Conservation (phyloP, 495 filamentous ascomycete species). For the Penicillium samsonianum region DNA sequence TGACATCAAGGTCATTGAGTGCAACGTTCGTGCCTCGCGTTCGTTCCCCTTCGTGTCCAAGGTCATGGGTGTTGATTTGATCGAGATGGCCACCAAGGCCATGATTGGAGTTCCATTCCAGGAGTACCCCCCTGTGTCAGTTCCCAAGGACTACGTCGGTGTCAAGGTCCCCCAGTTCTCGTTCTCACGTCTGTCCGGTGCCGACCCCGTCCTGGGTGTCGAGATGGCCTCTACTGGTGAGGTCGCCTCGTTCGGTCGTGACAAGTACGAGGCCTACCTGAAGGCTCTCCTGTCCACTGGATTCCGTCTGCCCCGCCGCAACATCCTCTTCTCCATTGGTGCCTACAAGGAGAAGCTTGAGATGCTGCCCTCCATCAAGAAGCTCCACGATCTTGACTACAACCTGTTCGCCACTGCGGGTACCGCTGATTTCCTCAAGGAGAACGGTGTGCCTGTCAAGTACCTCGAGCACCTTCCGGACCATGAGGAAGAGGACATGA, state of each 20-base stretch:
- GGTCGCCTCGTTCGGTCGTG: conserved; percentile 91
- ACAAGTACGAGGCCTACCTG: conserved; percentile 97
- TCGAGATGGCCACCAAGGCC: conserved; percentile 98
- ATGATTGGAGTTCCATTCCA: conserved; percentile 83
- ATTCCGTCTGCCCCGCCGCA: conserved; percentile 93
- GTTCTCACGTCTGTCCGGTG: conserved; percentile 93
- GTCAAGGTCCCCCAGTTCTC: conserved; percentile 99
- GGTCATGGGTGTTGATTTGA: conserved; percentile 96
- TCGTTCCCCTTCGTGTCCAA: conserved; percentile 99
- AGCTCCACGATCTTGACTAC: conserved; percentile 84
- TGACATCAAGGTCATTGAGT: conserved; percentile 98
- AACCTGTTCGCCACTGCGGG: conserved; percentile 95
- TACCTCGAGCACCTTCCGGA: conserved; percentile 82
- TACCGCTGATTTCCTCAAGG: conserved; percentile 92
- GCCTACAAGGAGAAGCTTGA: conserved; percentile 97
- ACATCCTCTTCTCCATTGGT: conserved; percentile 93
- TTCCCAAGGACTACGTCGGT: conserved; percentile 83
- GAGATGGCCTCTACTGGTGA: conserved; percentile 99
- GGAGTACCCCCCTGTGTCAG: conserved; percentile 74
- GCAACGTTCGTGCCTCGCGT: conserved; percentile 92
- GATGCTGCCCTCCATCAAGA: conserved; percentile 88
- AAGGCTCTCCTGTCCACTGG: conserved; percentile 95
- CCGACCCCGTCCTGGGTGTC: conserved; percentile 93
- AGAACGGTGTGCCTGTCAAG: conserved; percentile 84
- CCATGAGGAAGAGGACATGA: conserved; percentile 68